Conservation (phyloP, 805 yeast genomes). For the Yamadazyma sp. region DNA sequence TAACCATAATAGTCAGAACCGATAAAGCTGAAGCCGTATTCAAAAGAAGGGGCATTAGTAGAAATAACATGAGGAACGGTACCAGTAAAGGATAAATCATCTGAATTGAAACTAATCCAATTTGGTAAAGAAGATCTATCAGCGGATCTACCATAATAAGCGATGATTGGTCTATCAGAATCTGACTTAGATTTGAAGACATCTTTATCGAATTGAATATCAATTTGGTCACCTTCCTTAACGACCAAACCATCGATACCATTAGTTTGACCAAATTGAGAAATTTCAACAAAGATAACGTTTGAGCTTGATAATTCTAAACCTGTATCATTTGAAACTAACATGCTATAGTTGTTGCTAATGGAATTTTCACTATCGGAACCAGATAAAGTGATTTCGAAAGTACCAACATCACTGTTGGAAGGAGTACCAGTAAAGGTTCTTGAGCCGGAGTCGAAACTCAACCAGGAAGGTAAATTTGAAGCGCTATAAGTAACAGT, state of each 20-base stretch:
- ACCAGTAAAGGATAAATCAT: conserved; percentile 70
- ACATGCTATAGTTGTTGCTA: conserved; percentile 52
- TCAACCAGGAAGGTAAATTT: conserved; percentile 74
- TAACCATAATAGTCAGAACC: conserved; percentile 78
- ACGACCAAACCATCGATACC: conserved; percentile 74
- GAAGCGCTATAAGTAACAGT: conserved; percentile 53
- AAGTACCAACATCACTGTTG: conserved; percentile 37
- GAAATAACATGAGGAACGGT: conserved; percentile 86
- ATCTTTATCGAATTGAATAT: conserved; percentile 54
- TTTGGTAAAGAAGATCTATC: conserved; percentile 87
- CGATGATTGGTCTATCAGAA: conserved; percentile 49
- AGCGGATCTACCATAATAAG: conserved; percentile 76
- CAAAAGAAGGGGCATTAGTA: conserved; percentile 79
- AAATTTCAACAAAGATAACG: conserved; percentile 51
- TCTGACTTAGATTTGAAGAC: conserved; percentile 50
- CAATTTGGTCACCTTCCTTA: conserved; percentile 64
- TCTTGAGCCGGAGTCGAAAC: conserved; percentile 59
- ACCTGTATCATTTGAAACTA: conserved; percentile 57
- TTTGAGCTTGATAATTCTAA: conserved; percentile 44
- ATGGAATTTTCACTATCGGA: conserved; percentile 54
- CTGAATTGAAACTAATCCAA: conserved; percentile 75
- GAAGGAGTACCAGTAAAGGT: conserved; percentile 70
- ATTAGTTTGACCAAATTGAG: conserved; percentile 69
- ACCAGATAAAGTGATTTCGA: conserved; percentile 56
- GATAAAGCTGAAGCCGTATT: conserved; percentile 66